Evolutionary conservation across 1,139 yeast genomes (phyloP).

Genomic region (Lodderomyces oxycetoniae): DNA sequence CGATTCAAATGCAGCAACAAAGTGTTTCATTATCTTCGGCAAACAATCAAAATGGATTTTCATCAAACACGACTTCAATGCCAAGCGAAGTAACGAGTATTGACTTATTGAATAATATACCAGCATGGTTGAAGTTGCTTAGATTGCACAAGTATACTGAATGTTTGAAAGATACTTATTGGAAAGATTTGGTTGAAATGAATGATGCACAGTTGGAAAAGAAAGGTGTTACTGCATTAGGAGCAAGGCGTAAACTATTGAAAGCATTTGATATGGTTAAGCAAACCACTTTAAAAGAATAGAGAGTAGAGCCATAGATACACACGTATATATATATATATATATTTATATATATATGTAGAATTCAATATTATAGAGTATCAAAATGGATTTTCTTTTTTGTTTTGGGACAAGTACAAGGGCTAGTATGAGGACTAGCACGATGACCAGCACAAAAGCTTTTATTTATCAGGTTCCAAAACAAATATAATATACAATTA

Average conservation of each 20-base stretch:
- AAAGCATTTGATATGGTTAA: conserved; percentile 82
- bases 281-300: conserved; percentile 7
- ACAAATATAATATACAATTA: no score
- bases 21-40: conserved; percentile 9
- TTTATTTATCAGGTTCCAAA: no score
- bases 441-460: no score
- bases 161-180: conserved; percentile 65
- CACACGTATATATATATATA: conserved; percentile 2
- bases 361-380: no score
- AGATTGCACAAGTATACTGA: conserved; percentile 93
- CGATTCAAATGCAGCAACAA: conserved; percentile 8
- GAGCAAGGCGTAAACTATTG: conserved; percentile 87
- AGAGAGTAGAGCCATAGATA: conserved; percentile 4
- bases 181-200: conserved; percentile 75
- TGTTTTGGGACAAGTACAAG: no score
- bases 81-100: conserved; percentile 63
- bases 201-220: conserved; percentile 66
- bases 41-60: conserved; percentile 8
- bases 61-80: conserved; percentile 31
- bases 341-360: no score
- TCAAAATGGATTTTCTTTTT: no score
- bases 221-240: conserved; percentile 87
- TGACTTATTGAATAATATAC: conserved; percentile 68
- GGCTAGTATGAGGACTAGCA: no score
- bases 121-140: conserved; percentile 86